These are phyloP conservation scores for Phaseolus lunatus DNA, from an alignment of 306 rosid genomes.

Conservation along the genomic window DNA sequence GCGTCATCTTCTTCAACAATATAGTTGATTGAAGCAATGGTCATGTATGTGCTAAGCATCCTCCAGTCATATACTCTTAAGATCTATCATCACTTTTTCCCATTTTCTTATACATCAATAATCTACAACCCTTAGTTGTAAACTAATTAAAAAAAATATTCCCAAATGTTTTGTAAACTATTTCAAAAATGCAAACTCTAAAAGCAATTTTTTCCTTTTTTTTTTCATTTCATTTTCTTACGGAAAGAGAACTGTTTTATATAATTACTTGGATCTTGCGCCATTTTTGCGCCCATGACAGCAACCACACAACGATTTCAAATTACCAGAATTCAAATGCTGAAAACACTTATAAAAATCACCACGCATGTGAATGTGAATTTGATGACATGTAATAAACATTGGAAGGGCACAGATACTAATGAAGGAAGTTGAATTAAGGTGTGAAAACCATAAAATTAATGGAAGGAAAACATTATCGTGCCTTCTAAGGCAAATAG, in stretches of 20 bases:
- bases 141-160: too few relatives aligned
- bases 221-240: neutral
- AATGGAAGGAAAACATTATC: slow-evolving; percentile 4
- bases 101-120: too few relatives aligned
- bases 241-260: neutral
- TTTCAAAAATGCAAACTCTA: neutral
- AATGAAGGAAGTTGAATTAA: slow-evolving; percentile 5
- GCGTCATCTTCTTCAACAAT: too few relatives aligned
- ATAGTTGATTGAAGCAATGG: too few relatives aligned
- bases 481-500: slow-evolving; percentile 47
- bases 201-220: neutral
- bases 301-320: neutral
- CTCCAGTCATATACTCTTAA: too few relatives aligned
- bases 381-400: slow-evolving; percentile 19
- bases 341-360: slow-evolving; percentile 21
- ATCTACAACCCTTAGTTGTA: too few relatives aligned
- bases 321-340: slow-evolving; percentile 32
- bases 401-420: neutral
- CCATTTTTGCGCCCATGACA: slow-evolving; percentile 22
- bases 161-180: too few relatives aligned
- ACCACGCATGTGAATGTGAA: slow-evolving; percentile 34
- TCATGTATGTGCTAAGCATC: neutral
- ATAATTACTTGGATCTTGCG: slow-evolving; percentile 12
- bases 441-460: slow-evolving; percentile 42
- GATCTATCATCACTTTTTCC: too few relatives aligned